Evolutionary conservation across 2,329 filamentous ascomycete genomes (phyloP), one percentile per base, ranked within the genome.

Genomic region (Epichloe brachyelytri): DNA sequence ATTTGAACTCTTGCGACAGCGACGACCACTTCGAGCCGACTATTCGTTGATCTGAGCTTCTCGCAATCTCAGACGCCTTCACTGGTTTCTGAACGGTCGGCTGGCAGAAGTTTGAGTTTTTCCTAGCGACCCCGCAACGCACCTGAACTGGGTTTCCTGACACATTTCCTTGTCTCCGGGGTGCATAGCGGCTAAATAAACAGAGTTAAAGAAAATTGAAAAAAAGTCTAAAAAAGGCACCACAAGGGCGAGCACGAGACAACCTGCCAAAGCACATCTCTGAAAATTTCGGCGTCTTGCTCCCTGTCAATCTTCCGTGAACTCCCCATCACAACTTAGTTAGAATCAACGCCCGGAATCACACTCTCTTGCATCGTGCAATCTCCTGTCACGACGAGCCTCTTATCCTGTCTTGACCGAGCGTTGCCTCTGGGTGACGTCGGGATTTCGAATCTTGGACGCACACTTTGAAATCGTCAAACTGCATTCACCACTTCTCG

Each of bases 401-500:
- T 26, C 20, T 12, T 34, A 30, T 22, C 11, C 20, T 22, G 40
- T 6, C 11, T 45, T 17, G 14, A 14, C 15, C 22, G 22, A 45
- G 12, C 43, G 43, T 45, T 30, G 30, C 43, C 26, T 45, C 22
- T 45, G 30, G 26, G 43, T 45, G 43, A 45, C 43, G 43, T 34
- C 30, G 15, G 30, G 20, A 20, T 33, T n/a, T 34, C 43, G 20
- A 12, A 34, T 14, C 30, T 20, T 26, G 3, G 30, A 30, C 22
- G n/a, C 20, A 34, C 39, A 7, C n/a, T 33, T 37, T 37, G 12
- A 36, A 48, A 68, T 69, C 78, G 79, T 65, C 77, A 83, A 81
- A 65, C 74, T 82, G 81, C 81, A 85, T 82, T 86, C 82, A 58
- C 80, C 80, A 70, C 77, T 85, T 60, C 83, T 85, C 67, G 72